Conservation (phyloP, 2,329 filamentous ascomycete species). For the Sporothrix humicola region DNA sequence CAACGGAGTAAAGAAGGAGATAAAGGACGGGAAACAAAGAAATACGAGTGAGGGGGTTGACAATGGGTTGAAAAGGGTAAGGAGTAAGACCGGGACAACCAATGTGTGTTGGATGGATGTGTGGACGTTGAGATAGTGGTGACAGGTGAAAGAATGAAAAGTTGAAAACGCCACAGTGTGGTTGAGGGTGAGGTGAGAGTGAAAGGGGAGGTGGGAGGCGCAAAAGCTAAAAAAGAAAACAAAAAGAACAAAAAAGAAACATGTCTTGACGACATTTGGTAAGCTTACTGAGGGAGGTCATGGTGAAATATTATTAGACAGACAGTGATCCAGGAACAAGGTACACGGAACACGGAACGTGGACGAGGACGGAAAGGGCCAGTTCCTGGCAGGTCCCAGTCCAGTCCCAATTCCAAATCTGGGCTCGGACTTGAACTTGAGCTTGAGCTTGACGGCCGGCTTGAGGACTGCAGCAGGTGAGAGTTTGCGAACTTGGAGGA, state of each 20-base stretch:
- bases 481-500: constrained; percentile 6
- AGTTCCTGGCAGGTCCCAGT: not conserved
- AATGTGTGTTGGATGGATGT: not conserved
- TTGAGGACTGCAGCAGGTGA: not conserved
- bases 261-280: constrained; percentile 4
- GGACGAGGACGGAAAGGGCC: not conserved
- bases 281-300: constrained; percentile 45
- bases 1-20: not conserved
- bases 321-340: constrained; percentile 21
- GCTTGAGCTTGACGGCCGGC: not conserved
- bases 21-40: constrained; percentile 40
- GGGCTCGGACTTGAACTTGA: not conserved
- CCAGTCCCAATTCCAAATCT: not conserved
- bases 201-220: not conserved
- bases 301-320: constrained; percentile 48
- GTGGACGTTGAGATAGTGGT: not conserved
- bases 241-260: constrained; percentile 19
- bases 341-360: constrained; percentile 22
- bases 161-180: not conserved
- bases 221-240: not conserved
- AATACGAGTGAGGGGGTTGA: not conserved
- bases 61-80: not conserved
- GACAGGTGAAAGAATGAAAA: constrained; percentile 33
- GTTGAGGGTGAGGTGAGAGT: not conserved
- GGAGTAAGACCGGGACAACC: not conserved